phyloP scores from a whole-genome alignment of 257 asterid genomes.

The Echites panduratus region DNA sequence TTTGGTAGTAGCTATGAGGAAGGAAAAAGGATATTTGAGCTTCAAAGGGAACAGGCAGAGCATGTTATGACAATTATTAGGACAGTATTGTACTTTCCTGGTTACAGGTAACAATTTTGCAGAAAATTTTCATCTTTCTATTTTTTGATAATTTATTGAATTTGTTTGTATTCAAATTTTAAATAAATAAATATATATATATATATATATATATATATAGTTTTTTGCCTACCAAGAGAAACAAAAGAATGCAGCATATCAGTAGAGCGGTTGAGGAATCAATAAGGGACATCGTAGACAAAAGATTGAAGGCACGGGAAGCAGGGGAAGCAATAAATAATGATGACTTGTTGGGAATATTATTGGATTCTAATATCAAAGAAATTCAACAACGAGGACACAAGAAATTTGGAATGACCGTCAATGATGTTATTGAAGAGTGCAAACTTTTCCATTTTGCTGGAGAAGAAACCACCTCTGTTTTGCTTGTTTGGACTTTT shows the following conservation, averaged over 20 bases:
- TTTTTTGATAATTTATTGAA: background rate
- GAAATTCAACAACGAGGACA: slow-evolving; percentile 31
- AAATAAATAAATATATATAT: no score
- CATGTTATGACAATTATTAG: slow-evolving; percentile 12
- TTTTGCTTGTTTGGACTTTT: slow-evolving; percentile 51
- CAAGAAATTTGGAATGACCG: slow-evolving; percentile 33
- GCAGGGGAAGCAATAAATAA: slow-evolving; percentile 28
- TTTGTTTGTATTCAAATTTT: background rate
- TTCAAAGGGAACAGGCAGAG: slow-evolving; percentile 37
- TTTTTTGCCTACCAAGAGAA: slow-evolving; percentile 38
- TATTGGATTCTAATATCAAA: slow-evolving; percentile 36
- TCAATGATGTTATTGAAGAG: slow-evolving; percentile 36
- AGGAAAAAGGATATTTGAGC: slow-evolving; percentile 42
- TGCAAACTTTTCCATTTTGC: slow-evolving; percentile 50
- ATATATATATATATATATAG: slow-evolving; percentile 11
- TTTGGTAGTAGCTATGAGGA: slow-evolving; percentile 51
- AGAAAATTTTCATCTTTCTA: background rate
- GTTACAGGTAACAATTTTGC: slow-evolving; percentile 27
- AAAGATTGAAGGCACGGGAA: slow-evolving; percentile 29
- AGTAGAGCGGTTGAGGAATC: slow-evolving; percentile 17
- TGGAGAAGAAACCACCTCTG: slow-evolving; percentile 55
- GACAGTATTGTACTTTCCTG: slow-evolving; percentile 33
- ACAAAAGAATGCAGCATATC: slow-evolving; percentile 35
- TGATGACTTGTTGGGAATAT: slow-evolving; percentile 36
- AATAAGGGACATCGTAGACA: slow-evolving; percentile 26